Evolutionary conservation across 192 early-diverging fungal genomes (phyloP).

Genomic region (Allomyces macrogynus): DNA sequence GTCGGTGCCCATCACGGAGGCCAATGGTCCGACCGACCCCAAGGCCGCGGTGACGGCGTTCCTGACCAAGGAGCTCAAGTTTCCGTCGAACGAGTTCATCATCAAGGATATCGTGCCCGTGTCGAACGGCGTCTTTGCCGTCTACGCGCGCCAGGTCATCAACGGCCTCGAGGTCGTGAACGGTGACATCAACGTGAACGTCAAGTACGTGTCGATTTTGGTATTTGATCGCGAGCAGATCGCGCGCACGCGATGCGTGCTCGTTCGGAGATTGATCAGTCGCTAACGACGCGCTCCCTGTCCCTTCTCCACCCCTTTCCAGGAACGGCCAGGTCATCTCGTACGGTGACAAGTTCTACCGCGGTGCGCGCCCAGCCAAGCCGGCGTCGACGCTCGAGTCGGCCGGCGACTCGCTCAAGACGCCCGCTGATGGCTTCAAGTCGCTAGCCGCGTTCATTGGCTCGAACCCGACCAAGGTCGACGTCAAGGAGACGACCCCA

Average conservation of each 20-base stretch:
- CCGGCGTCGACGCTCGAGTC: not conserved
- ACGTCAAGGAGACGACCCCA: not conserved
- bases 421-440: not conserved
- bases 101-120: not conserved
- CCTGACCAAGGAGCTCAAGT: not conserved
- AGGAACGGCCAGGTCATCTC: slow-evolving; percentile 12
- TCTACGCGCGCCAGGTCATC: slow-evolving; percentile 54
- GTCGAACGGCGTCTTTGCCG: slow-evolving; percentile 54
- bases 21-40: not conserved
- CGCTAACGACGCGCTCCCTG: no score
- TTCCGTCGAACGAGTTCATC: not conserved
- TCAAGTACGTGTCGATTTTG: slow-evolving; percentile 6
- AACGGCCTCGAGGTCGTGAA: slow-evolving; percentile 56
- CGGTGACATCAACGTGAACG: slow-evolving; percentile 66
- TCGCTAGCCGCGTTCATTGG: not conserved
- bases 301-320: not conserved
- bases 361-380: not conserved
- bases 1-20: no score
- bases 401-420: not conserved
- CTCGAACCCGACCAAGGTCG: not conserved
- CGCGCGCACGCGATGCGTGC: no score
- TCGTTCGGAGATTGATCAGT: no score
- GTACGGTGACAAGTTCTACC: slow-evolving; percentile 10
- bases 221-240: no score
- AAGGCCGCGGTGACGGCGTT: not conserved